These are phyloP conservation scores for Colletotrichum sp. DNA, from an alignment of 2,329 filamentous ascomycete species.

Conservation along the genomic window DNA sequence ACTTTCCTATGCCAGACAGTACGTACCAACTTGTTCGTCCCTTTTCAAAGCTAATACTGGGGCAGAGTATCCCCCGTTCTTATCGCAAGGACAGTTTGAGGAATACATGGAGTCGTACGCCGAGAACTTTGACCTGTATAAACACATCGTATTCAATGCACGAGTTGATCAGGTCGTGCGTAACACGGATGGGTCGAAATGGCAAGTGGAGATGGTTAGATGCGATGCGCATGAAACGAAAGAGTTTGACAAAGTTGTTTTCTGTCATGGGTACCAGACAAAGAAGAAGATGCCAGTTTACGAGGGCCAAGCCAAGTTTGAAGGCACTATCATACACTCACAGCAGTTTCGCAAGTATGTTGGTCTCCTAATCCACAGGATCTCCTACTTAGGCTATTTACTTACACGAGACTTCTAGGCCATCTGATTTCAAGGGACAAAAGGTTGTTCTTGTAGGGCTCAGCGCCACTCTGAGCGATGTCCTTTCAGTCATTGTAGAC, in stretches of 20 bases:
- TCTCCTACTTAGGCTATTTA: rapidly evolving
- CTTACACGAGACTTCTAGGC: slow-evolving; percentile 8
- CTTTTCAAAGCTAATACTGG: background rate
- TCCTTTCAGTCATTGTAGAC: slow-evolving; percentile 35
- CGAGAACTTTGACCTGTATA: slow-evolving; percentile 39
- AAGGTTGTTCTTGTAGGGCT: slow-evolving; percentile 49
- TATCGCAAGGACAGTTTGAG: slow-evolving; percentile 31
- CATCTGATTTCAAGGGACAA: slow-evolving; percentile 41
- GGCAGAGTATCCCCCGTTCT: slow-evolving; percentile 29
- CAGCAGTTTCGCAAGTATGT: slow-evolving; percentile 36
- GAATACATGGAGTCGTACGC: slow-evolving; percentile 46
- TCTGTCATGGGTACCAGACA: slow-evolving; percentile 38
- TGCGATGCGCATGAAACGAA: slow-evolving; percentile 25
- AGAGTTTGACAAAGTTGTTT: slow-evolving; percentile 41
- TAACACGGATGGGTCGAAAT: slow-evolving; percentile 31
- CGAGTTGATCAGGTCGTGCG: slow-evolving; percentile 32
- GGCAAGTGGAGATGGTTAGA: slow-evolving; percentile 34
- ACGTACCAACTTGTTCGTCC: background rate
- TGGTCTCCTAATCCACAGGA: background rate
- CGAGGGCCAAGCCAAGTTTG: slow-evolving; percentile 38
- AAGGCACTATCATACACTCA: slow-evolving; percentile 43
- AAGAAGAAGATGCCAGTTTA: slow-evolving; percentile 38
- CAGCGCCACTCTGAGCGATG: slow-evolving; percentile 41
- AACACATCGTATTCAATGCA: slow-evolving; percentile 36
- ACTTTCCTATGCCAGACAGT: slow-evolving; percentile 47